These are phyloP conservation scores for Kodamaea leandrae DNA, from an alignment of 805 yeast species.

Conservation along the genomic window DNA sequence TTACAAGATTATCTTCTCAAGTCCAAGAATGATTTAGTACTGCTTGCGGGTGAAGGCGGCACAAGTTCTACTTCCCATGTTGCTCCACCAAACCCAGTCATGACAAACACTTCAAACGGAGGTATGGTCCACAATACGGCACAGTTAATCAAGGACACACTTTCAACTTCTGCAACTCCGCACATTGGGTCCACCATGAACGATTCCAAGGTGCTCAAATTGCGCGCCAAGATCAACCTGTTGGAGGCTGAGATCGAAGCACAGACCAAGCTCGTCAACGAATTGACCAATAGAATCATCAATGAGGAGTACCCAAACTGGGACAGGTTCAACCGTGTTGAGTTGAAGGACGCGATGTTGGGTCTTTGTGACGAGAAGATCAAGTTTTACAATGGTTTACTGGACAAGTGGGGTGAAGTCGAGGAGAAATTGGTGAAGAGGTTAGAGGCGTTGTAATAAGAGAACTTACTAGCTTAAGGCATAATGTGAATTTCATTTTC, in stretches of 20 bases:
- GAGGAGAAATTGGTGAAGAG: conserved; percentile 28
- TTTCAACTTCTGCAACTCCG: conserved; percentile 46
- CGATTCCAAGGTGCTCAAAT: conserved; percentile 42
- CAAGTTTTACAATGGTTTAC: conserved; percentile 63
- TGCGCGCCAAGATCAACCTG: conserved; percentile 40
- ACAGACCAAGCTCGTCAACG: conserved; percentile 46
- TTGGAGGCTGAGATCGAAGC: conserved; percentile 45
- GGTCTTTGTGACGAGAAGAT: conserved; percentile 76
- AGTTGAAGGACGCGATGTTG: conserved; percentile 67
- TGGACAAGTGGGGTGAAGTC: conserved; percentile 67
- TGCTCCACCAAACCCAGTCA: conserved; percentile 35
- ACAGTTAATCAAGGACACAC: conserved; percentile 48
- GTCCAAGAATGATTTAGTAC: conserved; percentile 61
- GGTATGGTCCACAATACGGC: conserved; percentile 43
- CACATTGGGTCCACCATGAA: conserved; percentile 41
- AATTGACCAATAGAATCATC: conserved; percentile 45
- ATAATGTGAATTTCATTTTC: background rate
- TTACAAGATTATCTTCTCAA: conserved; percentile 73
- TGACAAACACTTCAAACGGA: conserved; percentile 15
- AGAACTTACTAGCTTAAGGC: background rate
- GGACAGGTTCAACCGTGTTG: conserved; percentile 76
- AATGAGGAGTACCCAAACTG: conserved; percentile 59
- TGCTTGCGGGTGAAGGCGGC: conserved; percentile 13
- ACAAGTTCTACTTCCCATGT: conserved; percentile 4
- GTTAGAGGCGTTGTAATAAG: conserved; percentile 11